Evolutionary conservation across 1,284 basidiomycete species (phyloP), one percentile per base, ranked within the genome.

Genomic region (Ceratobasidium sp.): DNA sequence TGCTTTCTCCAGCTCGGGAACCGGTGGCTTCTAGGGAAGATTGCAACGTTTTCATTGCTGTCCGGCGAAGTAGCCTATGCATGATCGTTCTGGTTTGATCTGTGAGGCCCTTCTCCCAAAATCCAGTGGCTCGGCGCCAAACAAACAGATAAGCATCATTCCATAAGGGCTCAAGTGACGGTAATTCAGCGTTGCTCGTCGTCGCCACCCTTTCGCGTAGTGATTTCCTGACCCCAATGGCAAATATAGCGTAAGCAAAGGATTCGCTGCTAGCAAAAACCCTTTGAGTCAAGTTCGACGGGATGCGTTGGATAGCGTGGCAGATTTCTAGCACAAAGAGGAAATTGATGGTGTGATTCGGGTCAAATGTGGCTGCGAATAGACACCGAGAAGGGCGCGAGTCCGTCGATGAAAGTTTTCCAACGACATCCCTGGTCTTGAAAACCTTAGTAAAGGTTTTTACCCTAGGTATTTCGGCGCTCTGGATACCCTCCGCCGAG

Each of bases 81-180:
- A 57, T 44, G 1, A 56, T 17, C 4, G 13, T 44, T 4, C 26
- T 13, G 1, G 68, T 57, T 23, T 65, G 62, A 46, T 57, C 52
- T 7, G 54, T 54, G 9, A 70, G n/a, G 2, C 33, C 33, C 7
- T 48, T 56, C 33, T 70, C 68, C 52, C 68, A 23, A 42, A 70
- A 70, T 12, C 46, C 50, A 23, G 42, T 20, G 3, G 33, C 54
- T n/a, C 40, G 4, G 23, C 17, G n/a, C 3, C 48, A 20, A 38
- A 65, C 38, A 7, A 70, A 40, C 23, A 20, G 52, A 42, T 70
- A 70, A 38, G 44, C 54, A n/a, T 70, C 68, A 3, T 70, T 33
- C 68, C 68, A 70, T n/a, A 70, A 40, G n/a, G n/a, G 13, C 40
- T 70, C 68, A 2, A 65, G 23, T 46, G 40, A 3, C 20, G 61